phyloP scores from a whole-genome alignment of 345 rosid genomes.

The Eucalyptus curtisii region DNA sequence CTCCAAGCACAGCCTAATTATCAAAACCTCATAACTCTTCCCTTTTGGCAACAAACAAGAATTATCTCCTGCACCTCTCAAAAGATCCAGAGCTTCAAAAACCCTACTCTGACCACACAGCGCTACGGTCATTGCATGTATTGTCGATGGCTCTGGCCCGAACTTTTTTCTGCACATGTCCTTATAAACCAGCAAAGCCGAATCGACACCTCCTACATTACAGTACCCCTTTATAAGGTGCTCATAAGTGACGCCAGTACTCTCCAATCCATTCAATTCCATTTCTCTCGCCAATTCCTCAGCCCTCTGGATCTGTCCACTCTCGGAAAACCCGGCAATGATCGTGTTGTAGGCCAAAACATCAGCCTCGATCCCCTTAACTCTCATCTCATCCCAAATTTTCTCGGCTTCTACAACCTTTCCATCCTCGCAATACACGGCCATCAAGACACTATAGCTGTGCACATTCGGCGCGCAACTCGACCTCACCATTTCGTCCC shows the following conservation, averaged over 20 bases:
- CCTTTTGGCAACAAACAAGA: slow-evolving; percentile 24
- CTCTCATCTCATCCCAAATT: slow-evolving; percentile 62
- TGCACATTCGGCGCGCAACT: slow-evolving; percentile 32
- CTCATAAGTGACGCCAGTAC: slow-evolving; percentile 36
- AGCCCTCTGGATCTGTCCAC: slow-evolving; percentile 38
- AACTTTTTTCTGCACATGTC: slow-evolving; percentile 50
- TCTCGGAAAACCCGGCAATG: slow-evolving; percentile 51
- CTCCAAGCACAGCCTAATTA: slow-evolving; percentile 45
- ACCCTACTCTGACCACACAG: slow-evolving; percentile 34
- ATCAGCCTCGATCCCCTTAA: slow-evolving; percentile 32
- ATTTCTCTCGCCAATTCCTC: slow-evolving; percentile 47
- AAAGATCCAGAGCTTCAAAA: slow-evolving; percentile 35
- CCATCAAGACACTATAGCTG: slow-evolving; percentile 48
- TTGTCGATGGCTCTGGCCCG: slow-evolving; percentile 22
- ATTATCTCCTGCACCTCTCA: slow-evolving; percentile 26
- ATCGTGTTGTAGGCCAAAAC: slow-evolving; percentile 52
- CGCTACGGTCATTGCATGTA: slow-evolving; percentile 32
- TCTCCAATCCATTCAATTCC: slow-evolving; percentile 35
- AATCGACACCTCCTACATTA: slow-evolving; percentile 34
- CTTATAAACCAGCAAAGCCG: slow-evolving; percentile 37
- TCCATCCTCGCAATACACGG: slow-evolving; percentile 38
- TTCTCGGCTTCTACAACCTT: slow-evolving; percentile 46
- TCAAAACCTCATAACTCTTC: slow-evolving; percentile 44
- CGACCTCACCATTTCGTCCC: slow-evolving; percentile 47
- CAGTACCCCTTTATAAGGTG: slow-evolving; percentile 60